Base-by-base conservation (phyloP, 805 yeast species). In the Candida mattraensis region DNA sequence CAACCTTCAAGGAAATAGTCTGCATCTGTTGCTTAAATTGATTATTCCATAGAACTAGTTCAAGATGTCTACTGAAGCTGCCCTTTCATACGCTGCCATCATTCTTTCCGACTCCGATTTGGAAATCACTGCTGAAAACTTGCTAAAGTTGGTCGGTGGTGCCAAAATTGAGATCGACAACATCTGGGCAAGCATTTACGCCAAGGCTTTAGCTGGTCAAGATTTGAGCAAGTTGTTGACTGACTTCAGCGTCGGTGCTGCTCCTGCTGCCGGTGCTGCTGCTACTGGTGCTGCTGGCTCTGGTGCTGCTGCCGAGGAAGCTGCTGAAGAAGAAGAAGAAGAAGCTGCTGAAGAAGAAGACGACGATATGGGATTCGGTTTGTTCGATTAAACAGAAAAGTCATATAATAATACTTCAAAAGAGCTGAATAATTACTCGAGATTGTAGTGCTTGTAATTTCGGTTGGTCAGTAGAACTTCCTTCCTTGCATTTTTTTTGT, bases 91-190 rank as follows among this genome's bases (percentile, higher is more conserved):
- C 85, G 98, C 99, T 69, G 95, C 98, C 65, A 78, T 91, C 70
- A 89, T 91, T 76, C 81, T 91, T 72, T 95, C 97, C 56, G 99
- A 91, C 66, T 85, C 97, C 62, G 96, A 88, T 57, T 74, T 88
- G 62, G 96, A 89, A 70, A 81, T 91, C 80, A 78, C 95, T 47
- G 54, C 88, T 57, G 89, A 81, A 66, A 83, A 83, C 76, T 76
- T 84, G 64, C 62, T 74, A 62, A 72, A 86, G 61, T 69, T 84
- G 68, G 72, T 84, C 66, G 58, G 71, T 49, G 85, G 87, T 60
- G 93, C 94, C 54, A 81, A 83, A 64, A 82, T 87, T 63, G 70
- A 77, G 54, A 77, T 83, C 64, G 93, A 84, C 60, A 62, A 58
- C 69, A 75, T 81, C 72, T 84, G 89, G 89, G 84, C 87, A 63